Evolutionary conservation across 1,139 yeast genomes (phyloP).

Genomic region (Geotrichum restrictum): DNA sequence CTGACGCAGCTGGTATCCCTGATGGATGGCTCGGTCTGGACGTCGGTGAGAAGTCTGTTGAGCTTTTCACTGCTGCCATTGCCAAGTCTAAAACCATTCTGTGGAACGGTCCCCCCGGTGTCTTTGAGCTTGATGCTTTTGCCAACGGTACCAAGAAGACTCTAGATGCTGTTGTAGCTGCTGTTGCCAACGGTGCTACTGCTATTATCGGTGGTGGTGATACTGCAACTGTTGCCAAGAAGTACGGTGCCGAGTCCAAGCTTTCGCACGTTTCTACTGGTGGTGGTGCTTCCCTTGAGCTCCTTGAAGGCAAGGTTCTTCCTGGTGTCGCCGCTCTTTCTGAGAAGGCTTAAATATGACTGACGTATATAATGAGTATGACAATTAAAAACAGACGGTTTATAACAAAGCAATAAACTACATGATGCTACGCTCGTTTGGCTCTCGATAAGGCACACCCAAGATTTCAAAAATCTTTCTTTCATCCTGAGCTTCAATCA

Average conservation of each 20-base stretch:
- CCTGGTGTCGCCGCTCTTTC: conserved; percentile 95
- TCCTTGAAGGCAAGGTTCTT: conserved; percentile 93
- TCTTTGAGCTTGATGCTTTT: conserved; percentile 88
- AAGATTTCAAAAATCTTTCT: conserved; percentile 47
- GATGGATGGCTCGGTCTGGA: conserved; percentile 94
- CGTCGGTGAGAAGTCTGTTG: conserved; percentile 80
- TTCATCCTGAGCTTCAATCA: conserved; percentile 50
- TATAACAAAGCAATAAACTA: neutral
- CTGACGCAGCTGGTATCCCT: conserved; percentile 85
- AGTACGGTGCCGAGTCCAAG: conserved; percentile 90
- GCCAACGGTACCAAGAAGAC: conserved; percentile 85
- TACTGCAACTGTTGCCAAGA: conserved; percentile 98
- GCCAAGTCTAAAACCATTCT: conserved; percentile 92
- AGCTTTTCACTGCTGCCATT: conserved; percentile 72
- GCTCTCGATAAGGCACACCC: conserved; percentile 47
- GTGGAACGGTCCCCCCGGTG: conserved; percentile 99
- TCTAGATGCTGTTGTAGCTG: conserved; percentile 80
- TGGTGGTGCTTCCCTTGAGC: conserved; percentile 98
- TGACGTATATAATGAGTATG: neutral
- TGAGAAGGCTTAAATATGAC: conserved; percentile 46
- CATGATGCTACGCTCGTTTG: conserved; percentile 40
- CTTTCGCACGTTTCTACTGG: conserved; percentile 97
- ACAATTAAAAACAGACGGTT: neutral
- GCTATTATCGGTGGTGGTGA: conserved; percentile 99
- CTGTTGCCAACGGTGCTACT: conserved; percentile 84